Evolutionary conservation across 2,329 filamentous ascomycete species (phyloP), one percentile per base, ranked within the genome.

Genomic region (Botrytis tulipae): DNA sequence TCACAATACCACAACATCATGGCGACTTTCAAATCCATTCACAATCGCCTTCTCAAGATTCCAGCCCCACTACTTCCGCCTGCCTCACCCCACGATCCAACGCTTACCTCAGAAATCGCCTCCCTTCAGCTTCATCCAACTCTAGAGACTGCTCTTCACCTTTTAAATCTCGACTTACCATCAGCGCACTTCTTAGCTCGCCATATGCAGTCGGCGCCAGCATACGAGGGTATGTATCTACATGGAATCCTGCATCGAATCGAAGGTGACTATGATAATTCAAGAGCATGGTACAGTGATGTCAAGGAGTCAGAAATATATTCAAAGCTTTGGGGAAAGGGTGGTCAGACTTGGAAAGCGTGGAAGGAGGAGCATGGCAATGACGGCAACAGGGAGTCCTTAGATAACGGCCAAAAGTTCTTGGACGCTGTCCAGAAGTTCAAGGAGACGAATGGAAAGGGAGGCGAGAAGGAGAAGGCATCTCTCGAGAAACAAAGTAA

Each of bases 131-230:
- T 85, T 1, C 85, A 87, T 75, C 85, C 86, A 12, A 82, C 83
- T 22, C 80, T 88, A 54, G 86, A 88, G 82, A 81, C 85, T 16
- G 80, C 84, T 0, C 81, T 88, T 6, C 86, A 88, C 78, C 82
- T 88, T 71, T 80, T 87, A 44, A 88, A 88, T 77, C 79, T 81
- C 75, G 86, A 88, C 77, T 80, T 87, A 0, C 80, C 85, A 7
- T 82, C 81, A 32, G 86, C 86, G 0, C 86, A 88, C 78, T 87
- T 88, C 78, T 82, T 87, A 1, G 81, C 85, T 37, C 82, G 86
- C 1, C 84, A 88, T 76, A 87, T 87, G 85, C 83, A 86, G 78
- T 82, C 83, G 14, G 78, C 82, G 22, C 86, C 86, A 0, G 84
- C 84, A 0, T 81, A 82, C 59, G 86, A 87, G 74, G 84, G 83